These are phyloP conservation scores for Termitomyces bulborhizus DNA, from an alignment of 768 basidiomycete genomes.

Conservation along the genomic window DNA sequence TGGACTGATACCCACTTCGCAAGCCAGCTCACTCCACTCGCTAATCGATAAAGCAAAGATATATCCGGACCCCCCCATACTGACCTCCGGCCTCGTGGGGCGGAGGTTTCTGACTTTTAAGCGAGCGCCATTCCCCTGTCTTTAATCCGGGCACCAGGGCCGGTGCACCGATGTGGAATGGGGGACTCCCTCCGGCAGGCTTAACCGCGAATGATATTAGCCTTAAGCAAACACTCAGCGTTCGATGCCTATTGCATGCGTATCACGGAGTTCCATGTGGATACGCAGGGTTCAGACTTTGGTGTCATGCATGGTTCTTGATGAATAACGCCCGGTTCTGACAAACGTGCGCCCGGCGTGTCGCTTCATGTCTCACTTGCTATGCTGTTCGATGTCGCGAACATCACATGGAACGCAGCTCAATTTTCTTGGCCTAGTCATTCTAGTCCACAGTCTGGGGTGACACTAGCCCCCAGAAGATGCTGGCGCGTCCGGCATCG, in stretches of 20 bases:
- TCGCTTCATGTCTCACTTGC: background rate
- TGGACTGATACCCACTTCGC: background rate
- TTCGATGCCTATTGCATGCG: too few species aligned
- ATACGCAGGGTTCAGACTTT: too few species aligned
- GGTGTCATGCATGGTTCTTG: too few species aligned
- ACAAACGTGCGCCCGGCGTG: background rate
- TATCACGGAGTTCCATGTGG: too few species aligned
- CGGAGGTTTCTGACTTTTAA: background rate
- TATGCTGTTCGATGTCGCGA: background rate
- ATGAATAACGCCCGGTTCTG: background rate
- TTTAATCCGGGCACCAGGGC: background rate
- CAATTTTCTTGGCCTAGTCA: background rate
- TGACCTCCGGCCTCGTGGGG: background rate
- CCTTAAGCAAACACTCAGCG: too few species aligned
- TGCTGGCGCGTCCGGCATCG: background rate
- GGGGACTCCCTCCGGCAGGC: background rate
- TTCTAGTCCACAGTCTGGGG: background rate
- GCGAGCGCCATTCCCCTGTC: background rate
- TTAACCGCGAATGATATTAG: background rate
- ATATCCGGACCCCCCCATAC: background rate
- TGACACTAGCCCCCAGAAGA: background rate
- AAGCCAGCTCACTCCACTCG: background rate
- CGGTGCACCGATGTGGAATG: background rate
- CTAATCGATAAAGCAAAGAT: background rate
- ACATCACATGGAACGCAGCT: background rate